phyloP scores from a whole-genome alignment of 768 basidiomycete genomes.

The Lactarius hengduanensis region DNA sequence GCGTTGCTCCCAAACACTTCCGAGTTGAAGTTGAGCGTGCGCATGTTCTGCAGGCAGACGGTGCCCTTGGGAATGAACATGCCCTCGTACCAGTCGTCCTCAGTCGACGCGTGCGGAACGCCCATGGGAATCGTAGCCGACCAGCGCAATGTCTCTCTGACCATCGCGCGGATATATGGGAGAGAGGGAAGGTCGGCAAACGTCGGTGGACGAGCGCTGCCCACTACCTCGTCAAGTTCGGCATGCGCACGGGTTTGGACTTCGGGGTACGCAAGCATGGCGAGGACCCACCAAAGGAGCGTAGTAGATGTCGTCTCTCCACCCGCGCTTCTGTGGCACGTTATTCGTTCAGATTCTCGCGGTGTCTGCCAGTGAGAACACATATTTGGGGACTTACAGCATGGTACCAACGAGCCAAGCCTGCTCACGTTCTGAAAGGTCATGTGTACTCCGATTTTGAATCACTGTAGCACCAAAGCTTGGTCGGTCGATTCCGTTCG shows the following conservation, averaged over 20 bases:
- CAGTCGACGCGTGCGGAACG: constrained; percentile 3
- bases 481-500: constrained; percentile 1
- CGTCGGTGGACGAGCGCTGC: too few relatives aligned
- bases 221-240: constrained; percentile 40
- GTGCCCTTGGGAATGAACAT: background rate
- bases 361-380: too few relatives aligned
- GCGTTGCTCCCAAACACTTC: background rate
- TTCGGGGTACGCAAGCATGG: too few relatives aligned
- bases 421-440: background rate
- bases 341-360: background rate
- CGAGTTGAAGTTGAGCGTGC: background rate
- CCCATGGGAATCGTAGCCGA: constrained; percentile 32
- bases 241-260: constrained; percentile 8
- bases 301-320: too few relatives aligned
- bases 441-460: background rate
- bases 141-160: too few relatives aligned
- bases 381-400: constrained; percentile 14
- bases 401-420: constrained; percentile 12
- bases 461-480: constrained; percentile 13
- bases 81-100: constrained; percentile 19
- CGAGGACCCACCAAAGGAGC: too few relatives aligned
- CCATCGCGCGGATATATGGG: too few relatives aligned
- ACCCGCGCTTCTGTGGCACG: constrained; percentile 29
- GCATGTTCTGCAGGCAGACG: too few relatives aligned
- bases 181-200: too few relatives aligned